These are phyloP conservation scores for Tuber microsphaerosporum DNA, from an alignment of 495 filamentous ascomycete species.

Conservation along the genomic window DNA sequence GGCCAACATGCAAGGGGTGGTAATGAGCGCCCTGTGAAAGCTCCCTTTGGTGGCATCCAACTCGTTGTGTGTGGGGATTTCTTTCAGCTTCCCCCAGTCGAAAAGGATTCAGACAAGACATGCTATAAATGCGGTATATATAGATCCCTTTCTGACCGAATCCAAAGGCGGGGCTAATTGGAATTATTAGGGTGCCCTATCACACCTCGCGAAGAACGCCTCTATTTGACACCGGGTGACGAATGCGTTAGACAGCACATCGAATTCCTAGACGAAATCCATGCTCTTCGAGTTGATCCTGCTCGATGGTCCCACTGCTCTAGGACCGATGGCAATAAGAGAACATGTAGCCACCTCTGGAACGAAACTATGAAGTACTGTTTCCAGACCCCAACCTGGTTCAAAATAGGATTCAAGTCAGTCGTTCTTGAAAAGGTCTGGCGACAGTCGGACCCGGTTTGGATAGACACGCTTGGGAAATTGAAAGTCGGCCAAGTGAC, in stretches of 20 bases:
- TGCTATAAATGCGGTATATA: conserved; percentile 35
- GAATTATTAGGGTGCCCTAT: conserved; percentile 26
- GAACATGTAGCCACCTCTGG: conserved; percentile 30
- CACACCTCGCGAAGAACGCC: conserved; percentile 4
- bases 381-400: conserved; percentile 39
- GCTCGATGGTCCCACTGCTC: conserved; percentile 25
- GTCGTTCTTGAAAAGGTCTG: conserved; percentile 23
- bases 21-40: background rate
- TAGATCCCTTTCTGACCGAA: background rate
- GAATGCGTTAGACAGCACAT: background rate
- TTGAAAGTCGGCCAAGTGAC: conserved; percentile 26
- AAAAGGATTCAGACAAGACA: conserved; percentile 25
- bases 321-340: background rate
- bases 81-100: conserved; percentile 41
- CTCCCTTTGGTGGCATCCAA: conserved; percentile 27
- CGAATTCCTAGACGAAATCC: conserved; percentile 10
- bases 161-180: conserved; percentile 3
- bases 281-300: conserved; percentile 17
- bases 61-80: conserved; percentile 41
- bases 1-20: conserved; percentile 3
- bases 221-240: conserved; percentile 10
- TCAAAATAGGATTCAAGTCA: conserved; percentile 19
- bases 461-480: conserved; percentile 27
- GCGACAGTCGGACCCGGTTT: conserved; percentile 31
- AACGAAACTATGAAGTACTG: conserved; percentile 38